phyloP scores from a whole-genome alignment of 441 rosid genomes.

The Brassica balearica region DNA sequence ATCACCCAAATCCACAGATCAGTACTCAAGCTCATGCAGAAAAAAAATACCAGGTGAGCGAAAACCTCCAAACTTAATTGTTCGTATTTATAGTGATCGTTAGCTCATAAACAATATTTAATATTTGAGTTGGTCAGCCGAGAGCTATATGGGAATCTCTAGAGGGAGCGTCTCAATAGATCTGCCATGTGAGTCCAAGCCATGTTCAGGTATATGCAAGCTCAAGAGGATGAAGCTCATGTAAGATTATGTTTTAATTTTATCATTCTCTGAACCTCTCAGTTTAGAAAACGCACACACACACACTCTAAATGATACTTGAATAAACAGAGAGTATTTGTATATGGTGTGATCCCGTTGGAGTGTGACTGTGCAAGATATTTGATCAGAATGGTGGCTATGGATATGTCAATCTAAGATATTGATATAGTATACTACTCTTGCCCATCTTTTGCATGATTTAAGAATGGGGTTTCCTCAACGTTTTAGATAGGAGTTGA shows the following conservation, averaged over 20 bases:
- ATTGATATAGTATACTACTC: too few relatives aligned
- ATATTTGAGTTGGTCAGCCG: not conserved
- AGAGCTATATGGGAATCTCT: not conserved
- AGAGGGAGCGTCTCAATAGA: conserved; percentile 71
- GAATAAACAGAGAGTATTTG: not conserved
- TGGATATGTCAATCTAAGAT: not conserved
- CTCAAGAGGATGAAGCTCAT: conserved; percentile 82
- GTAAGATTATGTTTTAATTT: conserved; percentile 46
- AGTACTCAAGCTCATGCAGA: not conserved
- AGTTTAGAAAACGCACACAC: not conserved
- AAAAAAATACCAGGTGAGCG: not conserved
- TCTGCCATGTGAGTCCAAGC: conserved; percentile 84
- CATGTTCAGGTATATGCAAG: conserved; percentile 93
- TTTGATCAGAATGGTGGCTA: not conserved
- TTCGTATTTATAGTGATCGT: not conserved
- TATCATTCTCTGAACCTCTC: not conserved
- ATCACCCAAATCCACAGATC: not conserved
- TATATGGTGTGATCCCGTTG: conserved; percentile 29
- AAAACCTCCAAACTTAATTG: not conserved
- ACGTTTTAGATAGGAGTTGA: not conserved
- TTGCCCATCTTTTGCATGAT: too few relatives aligned
- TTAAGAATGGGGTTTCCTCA: too few relatives aligned
- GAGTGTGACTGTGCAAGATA: conserved; percentile 31
- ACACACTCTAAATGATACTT: not conserved
- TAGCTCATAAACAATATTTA: not conserved